Conservation (phyloP, 2,329 filamentous ascomycete genomes). For the Calycina marina region DNA sequence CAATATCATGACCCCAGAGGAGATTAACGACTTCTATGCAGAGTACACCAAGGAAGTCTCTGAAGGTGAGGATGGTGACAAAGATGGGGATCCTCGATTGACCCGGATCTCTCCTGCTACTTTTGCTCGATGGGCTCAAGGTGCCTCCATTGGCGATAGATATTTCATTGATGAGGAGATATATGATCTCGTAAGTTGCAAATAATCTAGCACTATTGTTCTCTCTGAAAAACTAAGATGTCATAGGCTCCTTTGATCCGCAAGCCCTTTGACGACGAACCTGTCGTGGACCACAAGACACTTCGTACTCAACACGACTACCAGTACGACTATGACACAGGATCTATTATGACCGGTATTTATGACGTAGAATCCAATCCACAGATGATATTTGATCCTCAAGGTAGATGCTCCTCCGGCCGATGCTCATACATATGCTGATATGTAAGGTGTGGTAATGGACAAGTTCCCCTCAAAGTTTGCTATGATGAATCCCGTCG, state of each 20-base stretch:
- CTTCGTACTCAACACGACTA: too few relatives aligned
- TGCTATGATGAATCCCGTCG: conserved; percentile 5
- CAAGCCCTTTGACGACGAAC: too few relatives aligned
- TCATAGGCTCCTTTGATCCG: too few relatives aligned
- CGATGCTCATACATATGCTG: too few relatives aligned
- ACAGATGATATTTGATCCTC: conserved; percentile 7
- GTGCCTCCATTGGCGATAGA: conserved; percentile 15
- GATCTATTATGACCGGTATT: conserved; percentile 10
- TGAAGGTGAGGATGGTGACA: conserved; percentile 27
- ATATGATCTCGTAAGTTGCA: conserved; percentile 11
- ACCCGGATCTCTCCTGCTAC: conserved; percentile 28
- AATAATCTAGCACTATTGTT: too few relatives aligned
- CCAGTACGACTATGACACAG: conserved; percentile 18
- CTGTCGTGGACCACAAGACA: too few relatives aligned
- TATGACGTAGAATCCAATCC: conserved; percentile 8
- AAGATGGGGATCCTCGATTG: conserved; percentile 25
- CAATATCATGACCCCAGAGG: conserved; percentile 8
- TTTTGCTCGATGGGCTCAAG: conserved; percentile 27
- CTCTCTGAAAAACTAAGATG: too few relatives aligned
- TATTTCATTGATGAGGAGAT: conserved; percentile 12
- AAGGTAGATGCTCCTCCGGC: too few relatives aligned
- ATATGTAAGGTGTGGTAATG: conserved; percentile 8
- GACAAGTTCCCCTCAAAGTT: conserved; percentile 4
- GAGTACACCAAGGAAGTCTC: conserved; percentile 6
- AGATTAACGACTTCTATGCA: conserved; percentile 13